Base-by-base conservation (phyloP, 306 rosid genomes). In the Dryas octopetala region DNA sequence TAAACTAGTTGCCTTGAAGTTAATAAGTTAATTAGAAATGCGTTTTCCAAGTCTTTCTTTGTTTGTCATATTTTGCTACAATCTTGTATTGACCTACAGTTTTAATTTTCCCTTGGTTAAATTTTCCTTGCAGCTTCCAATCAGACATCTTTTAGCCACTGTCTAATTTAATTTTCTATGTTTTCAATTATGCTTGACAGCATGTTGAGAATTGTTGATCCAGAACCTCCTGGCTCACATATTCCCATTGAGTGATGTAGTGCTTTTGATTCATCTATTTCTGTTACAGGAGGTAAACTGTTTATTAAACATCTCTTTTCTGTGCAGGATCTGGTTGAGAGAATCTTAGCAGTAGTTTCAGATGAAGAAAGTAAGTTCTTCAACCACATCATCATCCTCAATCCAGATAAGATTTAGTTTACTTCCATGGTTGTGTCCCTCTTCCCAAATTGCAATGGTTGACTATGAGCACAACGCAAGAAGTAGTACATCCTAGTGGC, bases 271-370 rank as follows among this genome's bases (percentile, higher is more conserved):
- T 72, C 11, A 11, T 45, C 15, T 23, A 26, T 23, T 44, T 55
- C 23, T 28, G 45, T 72, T 48, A 14, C 40, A 45, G 2, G 66
- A 46, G 57, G 55, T 59, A 45, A 58, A 28, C 70, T 45, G 13
- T 50, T 12, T 74, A 14, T 68, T 59, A 62, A 82, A 26, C 52
- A 49, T 78, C n/a, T 80, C 58, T 70, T 75, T 83, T 44, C 73
- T 76, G 41, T 79, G 86, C 81, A 96, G 99, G 99, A 90, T 82
- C 97, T 96, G 66, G 81, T 88, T 74, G 92, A 92, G 47, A 88
- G 97, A 77, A 90, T 96, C 81, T 80, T 92, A 64, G 74, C 83
- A 74, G 68, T 88, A 74, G 79, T 96, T 79, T 86, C 93, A 32
- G 96, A 92, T 46, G 97, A 89, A 15, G 90, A 89, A 85, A 93